Evolutionary conservation across 208 protist genomes (phyloP).

Genomic region (Trypanosoma scelopori): DNA sequence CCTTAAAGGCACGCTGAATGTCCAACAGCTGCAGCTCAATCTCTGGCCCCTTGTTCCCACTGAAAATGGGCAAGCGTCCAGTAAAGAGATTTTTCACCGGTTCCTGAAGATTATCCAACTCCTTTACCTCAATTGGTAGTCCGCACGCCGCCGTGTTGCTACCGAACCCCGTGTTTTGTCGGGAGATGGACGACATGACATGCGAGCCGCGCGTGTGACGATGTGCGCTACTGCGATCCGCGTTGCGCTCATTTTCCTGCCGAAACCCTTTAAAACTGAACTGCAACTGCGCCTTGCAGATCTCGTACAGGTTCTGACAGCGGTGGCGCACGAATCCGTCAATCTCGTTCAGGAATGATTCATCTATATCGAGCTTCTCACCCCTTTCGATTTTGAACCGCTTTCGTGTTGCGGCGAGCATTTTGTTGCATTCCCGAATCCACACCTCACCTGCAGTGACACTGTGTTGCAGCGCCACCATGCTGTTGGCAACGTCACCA

Average conservation of each 20-base stretch:
- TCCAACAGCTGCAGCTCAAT: slow-evolving; percentile 94
- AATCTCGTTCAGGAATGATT: slow-evolving; percentile 96
- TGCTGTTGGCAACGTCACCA: slow-evolving; percentile 91
- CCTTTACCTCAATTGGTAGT: slow-evolving; percentile 56
- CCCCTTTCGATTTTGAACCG: slow-evolving; percentile 80
- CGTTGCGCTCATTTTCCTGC: slow-evolving; percentile 16
- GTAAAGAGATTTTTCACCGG: slow-evolving; percentile 52
- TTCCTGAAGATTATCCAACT: slow-evolving; percentile 49
- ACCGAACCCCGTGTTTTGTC: not conserved
- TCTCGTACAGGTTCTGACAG: slow-evolving; percentile 96
- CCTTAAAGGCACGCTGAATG: slow-evolving; percentile 94
- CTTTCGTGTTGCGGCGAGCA: slow-evolving; percentile 79
- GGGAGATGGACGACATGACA: not conserved
- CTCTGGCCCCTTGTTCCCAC: slow-evolving; percentile 94
- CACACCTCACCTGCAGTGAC: slow-evolving; percentile 91
- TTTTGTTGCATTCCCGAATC: slow-evolving; percentile 88
- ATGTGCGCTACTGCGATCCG: slow-evolving; percentile 19
- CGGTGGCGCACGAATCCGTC: slow-evolving; percentile 97
- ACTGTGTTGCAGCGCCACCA: slow-evolving; percentile 91
- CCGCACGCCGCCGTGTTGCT: slow-evolving; percentile 27
- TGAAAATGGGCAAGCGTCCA: slow-evolving; percentile 90
- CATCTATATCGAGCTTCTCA: slow-evolving; percentile 92
- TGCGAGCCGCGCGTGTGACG: slow-evolving; percentile 27
- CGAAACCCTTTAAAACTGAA: slow-evolving; percentile 88
- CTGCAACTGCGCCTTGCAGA: slow-evolving; percentile 97